These are phyloP conservation scores for Cytospora chrysosperma DNA, from an alignment of 2,329 filamentous ascomycete species.

Conservation along the genomic window DNA sequence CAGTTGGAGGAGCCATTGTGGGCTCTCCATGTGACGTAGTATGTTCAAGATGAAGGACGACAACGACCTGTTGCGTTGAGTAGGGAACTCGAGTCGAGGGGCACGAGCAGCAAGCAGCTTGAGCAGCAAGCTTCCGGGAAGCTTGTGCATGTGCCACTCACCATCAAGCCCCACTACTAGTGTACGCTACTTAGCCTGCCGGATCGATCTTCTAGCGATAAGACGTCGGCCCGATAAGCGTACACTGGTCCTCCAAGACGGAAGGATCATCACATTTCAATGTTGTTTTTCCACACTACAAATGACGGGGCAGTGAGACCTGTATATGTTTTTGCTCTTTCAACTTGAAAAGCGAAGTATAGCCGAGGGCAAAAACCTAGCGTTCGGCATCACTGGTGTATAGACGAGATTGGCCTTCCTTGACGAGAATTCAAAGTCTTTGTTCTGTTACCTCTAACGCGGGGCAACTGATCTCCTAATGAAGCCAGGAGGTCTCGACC, in stretches of 20 bases:
- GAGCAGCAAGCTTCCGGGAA: slow-evolving; percentile 12
- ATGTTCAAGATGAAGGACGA: neutral
- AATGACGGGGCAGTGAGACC: too few species aligned
- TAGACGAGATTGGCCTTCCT: neutral
- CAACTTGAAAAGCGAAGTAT: neutral
- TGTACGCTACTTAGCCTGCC: too few species aligned
- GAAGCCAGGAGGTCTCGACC: neutral
- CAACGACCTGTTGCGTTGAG: neutral
- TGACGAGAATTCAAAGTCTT: neutral
- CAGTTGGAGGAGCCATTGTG: slow-evolving; percentile 67
- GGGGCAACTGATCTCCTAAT: neutral
- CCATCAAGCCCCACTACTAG: neutral
- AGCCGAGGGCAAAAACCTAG: neutral
- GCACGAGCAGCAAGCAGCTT: neutral
- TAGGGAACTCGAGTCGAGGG: neutral
- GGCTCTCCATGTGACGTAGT: slow-evolving; percentile 46
- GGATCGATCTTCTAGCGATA: slow-evolving; percentile 1
- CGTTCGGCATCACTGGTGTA: neutral
- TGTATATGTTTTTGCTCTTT: too few species aligned
- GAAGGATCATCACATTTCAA: neutral
- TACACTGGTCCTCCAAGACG: neutral
- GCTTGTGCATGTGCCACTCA: neutral
- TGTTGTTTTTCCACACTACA: neutral
- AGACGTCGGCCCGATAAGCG: neutral
- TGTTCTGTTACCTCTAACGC: neutral